Base-by-base conservation (phyloP, 2,329 filamentous ascomycete species). In the Tolypocladium inflatum region DNA sequence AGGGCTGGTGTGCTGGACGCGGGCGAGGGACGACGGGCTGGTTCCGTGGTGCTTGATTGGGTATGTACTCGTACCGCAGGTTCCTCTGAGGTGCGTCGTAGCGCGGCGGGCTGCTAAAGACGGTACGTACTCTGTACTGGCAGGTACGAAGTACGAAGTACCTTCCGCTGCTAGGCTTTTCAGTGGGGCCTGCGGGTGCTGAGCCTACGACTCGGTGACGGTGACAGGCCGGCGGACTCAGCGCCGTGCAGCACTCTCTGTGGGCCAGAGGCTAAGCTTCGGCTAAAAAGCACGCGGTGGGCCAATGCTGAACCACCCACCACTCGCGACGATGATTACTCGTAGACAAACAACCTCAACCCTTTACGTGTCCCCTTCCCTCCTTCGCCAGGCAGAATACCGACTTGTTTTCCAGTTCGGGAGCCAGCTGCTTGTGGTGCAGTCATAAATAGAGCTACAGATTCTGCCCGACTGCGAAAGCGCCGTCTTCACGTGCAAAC, bases 1-100 rank as follows among this genome's bases (percentile, higher is more conserved):
- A 48, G n/a, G 57, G 55, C 55, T 50, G 57, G 58, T 56, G 50
- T 38, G 55, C 57, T 55, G 54, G 54, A 57, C 51, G 55, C 55
- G 56, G 50, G 54, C 54, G 48, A 56, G 33, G 42, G 45, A 56
- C 56, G 48, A 42, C 57, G 41, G 53, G 53, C 53, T 17, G 35
- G 37, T 53, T 57, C 55, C 55, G 55, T 57, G 55, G 42, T 56
- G 54, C 54, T 21, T 11, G 37, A 6, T 37, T 39, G 54, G n/a
- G 45, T 50, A 26, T 26, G 45, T 53, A n/a, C n/a, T n/a, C n/a
- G n/a, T n/a, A 35, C 26, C 54, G 42, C 39, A 33, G 39, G 43
- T 50, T 50, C 45, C 45, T 50, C 26, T 17, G 45, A 30, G 45
- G 23, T 30, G 23, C 45, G 45, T 19, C n/a, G 42, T n/a, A 21